phyloP scores from a whole-genome alignment of 1,284 basidiomycete genomes.

The Termitomyces sp. region DNA sequence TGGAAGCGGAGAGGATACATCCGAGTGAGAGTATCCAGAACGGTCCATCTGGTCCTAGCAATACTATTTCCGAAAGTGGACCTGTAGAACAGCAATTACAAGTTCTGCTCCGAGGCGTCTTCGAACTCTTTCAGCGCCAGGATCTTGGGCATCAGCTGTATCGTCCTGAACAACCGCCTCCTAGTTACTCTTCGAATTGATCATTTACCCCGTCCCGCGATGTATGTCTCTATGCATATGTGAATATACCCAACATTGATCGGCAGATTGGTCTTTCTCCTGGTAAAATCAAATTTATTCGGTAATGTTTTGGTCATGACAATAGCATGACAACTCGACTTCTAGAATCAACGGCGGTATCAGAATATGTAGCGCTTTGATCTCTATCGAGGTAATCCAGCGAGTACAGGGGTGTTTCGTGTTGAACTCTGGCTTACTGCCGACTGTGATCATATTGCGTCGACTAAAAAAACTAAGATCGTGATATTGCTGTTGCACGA shows the following conservation, averaged over 20 bases:
- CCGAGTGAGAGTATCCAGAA: neutral
- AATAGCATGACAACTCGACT: neutral
- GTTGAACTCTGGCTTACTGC: neutral
- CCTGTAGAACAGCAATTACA: neutral
- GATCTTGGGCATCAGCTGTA: neutral
- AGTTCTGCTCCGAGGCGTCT: neutral
- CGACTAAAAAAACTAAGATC: neutral
- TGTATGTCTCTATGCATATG: neutral
- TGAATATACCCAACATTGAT: too few relatives aligned
- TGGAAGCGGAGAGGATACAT: too few relatives aligned
- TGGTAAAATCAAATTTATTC: neutral
- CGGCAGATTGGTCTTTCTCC: neutral
- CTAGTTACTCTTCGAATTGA: neutral
- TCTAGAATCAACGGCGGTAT: neutral
- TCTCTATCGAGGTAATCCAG: neutral
- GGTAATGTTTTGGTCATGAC: too few relatives aligned
- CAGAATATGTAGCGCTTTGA: neutral
- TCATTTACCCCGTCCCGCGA: neutral
- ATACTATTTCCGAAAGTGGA: neutral
- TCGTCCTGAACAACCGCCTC: neutral
- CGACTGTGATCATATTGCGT: neutral
- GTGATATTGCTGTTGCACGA: neutral
- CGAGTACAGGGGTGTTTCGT: neutral
- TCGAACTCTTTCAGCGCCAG: neutral
- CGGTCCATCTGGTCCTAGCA: neutral